Evolutionary conservation across 768 basidiomycete species (phyloP).

Genomic region (Lactarius indigo): DNA sequence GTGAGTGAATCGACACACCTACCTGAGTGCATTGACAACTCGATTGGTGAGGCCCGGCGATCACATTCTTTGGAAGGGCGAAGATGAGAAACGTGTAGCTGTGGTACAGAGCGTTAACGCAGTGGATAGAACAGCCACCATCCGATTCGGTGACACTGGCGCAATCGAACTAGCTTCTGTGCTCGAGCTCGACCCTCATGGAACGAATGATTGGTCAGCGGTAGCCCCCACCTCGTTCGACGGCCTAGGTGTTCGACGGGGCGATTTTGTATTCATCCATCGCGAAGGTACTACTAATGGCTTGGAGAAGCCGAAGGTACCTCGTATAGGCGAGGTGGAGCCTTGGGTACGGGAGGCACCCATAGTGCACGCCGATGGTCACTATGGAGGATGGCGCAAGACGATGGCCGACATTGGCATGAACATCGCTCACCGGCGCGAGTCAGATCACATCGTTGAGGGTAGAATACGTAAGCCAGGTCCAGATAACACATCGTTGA

Average conservation of each 20-base stretch:
- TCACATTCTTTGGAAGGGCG: slow-evolving; percentile 79
- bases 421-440: slow-evolving; percentile 48
- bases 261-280: slow-evolving; percentile 84
- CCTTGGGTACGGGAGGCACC: slow-evolving; percentile 68
- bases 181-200: slow-evolving; percentile 87
- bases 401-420: slow-evolving; percentile 65
- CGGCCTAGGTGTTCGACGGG: slow-evolving; percentile 74
- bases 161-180: slow-evolving; percentile 67
- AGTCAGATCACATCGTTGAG: slow-evolving; percentile 36
- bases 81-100: slow-evolving; percentile 60
- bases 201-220: slow-evolving; percentile 50
- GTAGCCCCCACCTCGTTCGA: slow-evolving; percentile 45
- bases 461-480: slow-evolving; percentile 43
- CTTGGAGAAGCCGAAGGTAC: slow-evolving; percentile 62
- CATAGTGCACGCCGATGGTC: slow-evolving; percentile 41
- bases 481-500: slow-evolving; percentile 41
- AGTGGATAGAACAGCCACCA: slow-evolving; percentile 61
- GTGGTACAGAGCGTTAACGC: slow-evolving; percentile 80
- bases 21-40: background rate
- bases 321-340: slow-evolving; percentile 82
- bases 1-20: slow-evolving; percentile 39
- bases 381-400: slow-evolving; percentile 67
- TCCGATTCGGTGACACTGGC: slow-evolving; percentile 55
- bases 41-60: slow-evolving; percentile 76
- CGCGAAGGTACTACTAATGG: slow-evolving; percentile 69